Base-by-base conservation (phyloP, 1,139 yeast genomes). In the Sugiyamaella xylanicola region DNA sequence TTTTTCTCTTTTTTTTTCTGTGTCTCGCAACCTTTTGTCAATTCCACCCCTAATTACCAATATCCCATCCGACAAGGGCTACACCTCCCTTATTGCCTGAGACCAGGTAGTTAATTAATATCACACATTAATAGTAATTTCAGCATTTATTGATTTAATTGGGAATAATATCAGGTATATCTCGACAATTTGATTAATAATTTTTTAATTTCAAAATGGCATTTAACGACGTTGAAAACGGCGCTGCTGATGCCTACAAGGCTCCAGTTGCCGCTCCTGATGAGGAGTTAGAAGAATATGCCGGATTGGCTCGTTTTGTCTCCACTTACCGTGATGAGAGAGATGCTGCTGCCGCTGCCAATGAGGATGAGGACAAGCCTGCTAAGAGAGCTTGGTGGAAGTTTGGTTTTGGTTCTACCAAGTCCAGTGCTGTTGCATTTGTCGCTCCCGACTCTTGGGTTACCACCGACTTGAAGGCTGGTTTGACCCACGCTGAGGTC, bases 401-500 rank as follows among this genome's bases (percentile, higher is more conserved):
- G 55, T 64, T 64, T 59, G 54, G 61, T 20, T 50, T 48, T 32
- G 57, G 57, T 4, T 16, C 45, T 19, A 55, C 46, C 51, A 56
- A 59, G 54, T 35, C 48, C 16, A 48, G 46, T 17, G 59, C 48
- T 29, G 61, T 48, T 32, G 63, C 61, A 37, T 70, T 69, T 59
- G 60, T 54, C 21, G 63, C 66, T 42, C 74, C 74, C 39, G 73
- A 70, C 42, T 60, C 70, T 29, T 70, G 74, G 74, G 57, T 68
- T 52, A 61, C 68, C 55, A 82, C 86, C 59, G 81, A 79, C 73
- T 78, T 83, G 59, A 67, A 78, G 63, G 68, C 73, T 58, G 86
- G 86, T 78, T 75, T 82, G 63, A 67, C 77, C 60, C 69, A 73
- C 56, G 80, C 76, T 53, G 86, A 82, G 66, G 83, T 81, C 58